Conservation (phyloP, 257 asterid genomes). For the Fraxinus anomala region DNA sequence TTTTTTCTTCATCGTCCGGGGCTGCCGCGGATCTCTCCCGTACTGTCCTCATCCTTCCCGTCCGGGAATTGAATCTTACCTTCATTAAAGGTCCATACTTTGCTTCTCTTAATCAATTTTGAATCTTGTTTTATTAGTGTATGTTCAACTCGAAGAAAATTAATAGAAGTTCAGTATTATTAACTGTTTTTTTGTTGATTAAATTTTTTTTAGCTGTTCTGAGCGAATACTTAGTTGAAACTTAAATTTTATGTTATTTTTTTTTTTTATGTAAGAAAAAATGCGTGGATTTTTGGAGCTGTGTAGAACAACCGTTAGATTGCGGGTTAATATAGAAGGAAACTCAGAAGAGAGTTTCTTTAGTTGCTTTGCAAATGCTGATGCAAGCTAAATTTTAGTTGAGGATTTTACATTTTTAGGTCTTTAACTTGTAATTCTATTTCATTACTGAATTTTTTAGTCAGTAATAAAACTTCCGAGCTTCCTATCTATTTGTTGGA, state of each 20-base stretch:
- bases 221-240: not conserved
- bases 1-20: slow-evolving; percentile 53
- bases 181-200: not conserved
- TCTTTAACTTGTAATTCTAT: not conserved
- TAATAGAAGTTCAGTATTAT: not conserved
- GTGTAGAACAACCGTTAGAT: not conserved
- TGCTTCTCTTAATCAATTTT: not conserved
- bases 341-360: not conserved
- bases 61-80: slow-evolving; percentile 83
- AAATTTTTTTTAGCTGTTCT: not conserved
- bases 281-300: not conserved
- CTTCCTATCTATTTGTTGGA: not conserved
- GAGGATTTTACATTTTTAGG: not conserved
- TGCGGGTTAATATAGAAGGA: not conserved
- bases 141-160: not conserved
- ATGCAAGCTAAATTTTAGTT: not conserved
- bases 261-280: not conserved
- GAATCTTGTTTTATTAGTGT: not conserved
- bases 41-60: slow-evolving; percentile 82
- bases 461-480: not conserved
- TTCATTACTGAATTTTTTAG: not conserved
- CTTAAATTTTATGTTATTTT: not conserved
- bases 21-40: slow-evolving; percentile 75
- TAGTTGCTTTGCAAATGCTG: not conserved
- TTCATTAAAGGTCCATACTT: slow-evolving; percentile 62